Percentiles rank a stretch among this genome's conserved stretches.
Evolutionary conservation across 139 green algal species (phyloP).

Genomic region (Micromonas commoda): DNA sequence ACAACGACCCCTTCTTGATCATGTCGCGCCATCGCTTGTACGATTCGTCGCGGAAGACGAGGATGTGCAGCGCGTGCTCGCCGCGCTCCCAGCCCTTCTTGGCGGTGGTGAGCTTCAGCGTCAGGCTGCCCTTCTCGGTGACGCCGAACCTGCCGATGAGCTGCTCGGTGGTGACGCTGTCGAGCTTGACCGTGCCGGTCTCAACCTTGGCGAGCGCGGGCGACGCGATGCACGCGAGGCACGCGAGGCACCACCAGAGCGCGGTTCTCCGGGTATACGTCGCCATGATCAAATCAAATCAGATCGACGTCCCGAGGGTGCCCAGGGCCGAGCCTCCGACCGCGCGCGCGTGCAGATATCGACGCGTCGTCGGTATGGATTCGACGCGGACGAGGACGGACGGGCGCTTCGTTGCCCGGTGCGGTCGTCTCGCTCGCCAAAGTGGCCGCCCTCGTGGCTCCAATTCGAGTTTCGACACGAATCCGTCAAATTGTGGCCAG

Average conservation of each 20-base stretch:
- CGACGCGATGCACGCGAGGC: background rate
- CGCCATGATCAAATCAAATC: too few species aligned
- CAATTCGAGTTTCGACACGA: too few species aligned
- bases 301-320: too few species aligned
- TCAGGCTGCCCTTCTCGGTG: background rate
- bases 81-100: conserved; percentile 17
- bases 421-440: too few species aligned
- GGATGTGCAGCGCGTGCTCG: background rate
- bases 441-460: too few species aligned
- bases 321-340: too few species aligned
- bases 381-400: too few species aligned
- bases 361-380: too few species aligned
- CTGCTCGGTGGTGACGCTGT: background rate
- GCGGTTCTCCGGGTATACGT: too few species aligned
- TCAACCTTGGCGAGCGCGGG: background rate
- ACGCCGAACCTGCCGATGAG: background rate
- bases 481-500: too few species aligned
- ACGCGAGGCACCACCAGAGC: background rate
- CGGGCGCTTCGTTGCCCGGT: too few species aligned
- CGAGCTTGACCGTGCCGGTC: background rate
- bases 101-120: background rate
- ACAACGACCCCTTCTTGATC: conserved; percentile 20
- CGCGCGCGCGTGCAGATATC: too few species aligned
- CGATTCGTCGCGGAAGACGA: background rate
- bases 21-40: background rate